Percentiles rank a stretch among this genome's conserved stretches.
These are phyloP conservation scores for Kwoniella shandongensis DNA, from an alignment of 768 basidiomycete genomes.

Conservation along the genomic window DNA sequence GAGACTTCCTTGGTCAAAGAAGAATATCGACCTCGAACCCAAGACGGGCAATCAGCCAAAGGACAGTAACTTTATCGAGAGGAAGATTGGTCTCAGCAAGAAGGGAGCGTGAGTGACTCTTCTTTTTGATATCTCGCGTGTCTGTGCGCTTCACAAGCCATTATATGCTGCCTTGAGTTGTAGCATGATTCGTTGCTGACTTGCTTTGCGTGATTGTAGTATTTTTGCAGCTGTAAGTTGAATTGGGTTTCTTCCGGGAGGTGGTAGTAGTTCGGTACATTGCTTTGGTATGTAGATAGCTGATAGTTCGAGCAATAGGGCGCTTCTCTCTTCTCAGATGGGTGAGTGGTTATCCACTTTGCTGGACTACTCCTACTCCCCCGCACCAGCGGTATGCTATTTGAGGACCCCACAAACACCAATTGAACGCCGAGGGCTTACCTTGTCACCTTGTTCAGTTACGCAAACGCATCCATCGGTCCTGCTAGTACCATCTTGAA, in stretches of 20 bases:
- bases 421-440: too few relatives aligned
- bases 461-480: constrained; percentile 43
- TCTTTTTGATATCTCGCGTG: not conserved
- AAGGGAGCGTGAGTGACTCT: constrained; percentile 38
- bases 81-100: constrained; percentile 36
- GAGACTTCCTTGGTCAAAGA: constrained; percentile 26
- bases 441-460: constrained; percentile 7
- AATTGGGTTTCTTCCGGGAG: too few relatives aligned
- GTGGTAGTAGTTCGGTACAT: too few relatives aligned
- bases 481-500: constrained; percentile 57
- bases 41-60: constrained; percentile 28
- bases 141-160: too few relatives aligned
- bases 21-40: constrained; percentile 35
- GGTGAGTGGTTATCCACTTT: constrained; percentile 33
- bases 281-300: too few relatives aligned
- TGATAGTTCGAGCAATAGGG: constrained; percentile 13
- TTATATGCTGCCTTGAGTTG: not conserved
- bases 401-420: too few relatives aligned
- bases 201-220: constrained; percentile 11
- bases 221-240: constrained; percentile 37
- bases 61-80: constrained; percentile 33
- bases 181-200: not conserved
- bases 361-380: too few relatives aligned
- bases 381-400: too few relatives aligned
- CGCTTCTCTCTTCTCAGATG: constrained; percentile 40